phyloP scores from a whole-genome alignment of 768 basidiomycete species.

The Zangia roseola region DNA sequence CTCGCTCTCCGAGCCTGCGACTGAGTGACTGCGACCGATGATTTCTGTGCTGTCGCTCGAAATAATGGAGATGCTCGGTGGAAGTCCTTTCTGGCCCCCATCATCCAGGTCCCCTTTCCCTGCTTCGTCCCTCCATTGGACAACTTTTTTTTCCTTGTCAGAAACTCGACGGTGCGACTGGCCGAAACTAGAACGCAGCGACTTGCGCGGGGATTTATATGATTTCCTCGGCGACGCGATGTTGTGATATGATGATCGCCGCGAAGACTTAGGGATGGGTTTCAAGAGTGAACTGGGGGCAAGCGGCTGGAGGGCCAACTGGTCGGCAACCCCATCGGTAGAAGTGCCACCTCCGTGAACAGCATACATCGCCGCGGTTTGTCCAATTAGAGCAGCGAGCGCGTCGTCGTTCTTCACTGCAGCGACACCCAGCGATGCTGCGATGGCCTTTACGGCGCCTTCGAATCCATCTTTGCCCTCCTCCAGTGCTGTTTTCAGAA shows the following conservation, averaged over 20 bases:
- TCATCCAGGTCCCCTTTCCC: conserved; percentile 83
- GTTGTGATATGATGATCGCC: conserved; percentile 42
- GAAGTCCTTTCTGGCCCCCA: conserved; percentile 35
- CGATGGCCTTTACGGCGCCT: conserved; percentile 46
- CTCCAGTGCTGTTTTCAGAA: conserved; percentile 39
- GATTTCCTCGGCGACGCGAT: conserved; percentile 48
- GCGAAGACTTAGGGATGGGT: conserved; percentile 39
- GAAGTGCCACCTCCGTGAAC: conserved; percentile 34
- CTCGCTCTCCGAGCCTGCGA: conserved; percentile 75
- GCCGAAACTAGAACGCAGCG: conserved; percentile 61
- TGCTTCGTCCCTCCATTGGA: conserved; percentile 86
- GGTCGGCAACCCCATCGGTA: conserved; percentile 52
- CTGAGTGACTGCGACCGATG: conserved; percentile 37
- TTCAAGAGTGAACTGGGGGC: conserved; percentile 49
- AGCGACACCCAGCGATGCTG: conserved; percentile 49
- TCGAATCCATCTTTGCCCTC: conserved; percentile 38
- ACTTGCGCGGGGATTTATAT: conserved; percentile 67
- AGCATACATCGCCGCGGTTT: conserved; percentile 61
- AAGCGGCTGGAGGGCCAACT: conserved; percentile 40
- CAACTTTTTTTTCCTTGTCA: conserved; percentile 71
- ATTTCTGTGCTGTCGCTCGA: conserved; percentile 38
- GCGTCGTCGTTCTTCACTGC: conserved; percentile 68
- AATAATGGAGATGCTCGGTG: conserved; percentile 27
- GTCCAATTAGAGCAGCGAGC: conserved; percentile 66
- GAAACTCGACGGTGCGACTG: conserved; percentile 64